phyloP scores from a whole-genome alignment of 805 yeast species.

The Candida silvicultrix region DNA sequence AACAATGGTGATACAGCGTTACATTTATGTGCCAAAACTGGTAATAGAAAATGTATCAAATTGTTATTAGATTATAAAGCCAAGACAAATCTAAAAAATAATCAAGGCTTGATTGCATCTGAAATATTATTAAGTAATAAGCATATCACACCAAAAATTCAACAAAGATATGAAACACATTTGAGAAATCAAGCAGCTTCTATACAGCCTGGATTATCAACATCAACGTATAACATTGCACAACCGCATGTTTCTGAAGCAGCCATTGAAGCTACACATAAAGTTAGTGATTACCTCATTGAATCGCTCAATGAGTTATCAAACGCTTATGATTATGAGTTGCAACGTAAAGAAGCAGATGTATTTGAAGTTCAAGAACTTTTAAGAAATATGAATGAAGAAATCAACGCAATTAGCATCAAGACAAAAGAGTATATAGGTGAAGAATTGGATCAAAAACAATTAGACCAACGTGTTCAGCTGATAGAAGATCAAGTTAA shows the following conservation, averaged over 20 bases:
- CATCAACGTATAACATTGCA: conserved; percentile 7
- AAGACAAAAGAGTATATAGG: conserved; percentile 18
- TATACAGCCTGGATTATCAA: conserved; percentile 7
- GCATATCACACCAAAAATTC: conserved; percentile 16
- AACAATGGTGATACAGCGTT: conserved; percentile 74
- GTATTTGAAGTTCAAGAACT: conserved; percentile 40
- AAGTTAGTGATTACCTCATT: conserved; percentile 43
- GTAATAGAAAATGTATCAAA: conserved; percentile 45
- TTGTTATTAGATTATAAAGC: conserved; percentile 46
- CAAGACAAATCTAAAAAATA: conserved; percentile 33
- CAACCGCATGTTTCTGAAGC: conserved; percentile 45
- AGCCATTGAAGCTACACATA: conserved; percentile 46
- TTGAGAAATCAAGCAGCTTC: conserved; percentile 10
- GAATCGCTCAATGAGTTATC: conserved; percentile 42
- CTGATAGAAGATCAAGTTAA: conserved; percentile 13
- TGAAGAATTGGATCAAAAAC: conserved; percentile 9
- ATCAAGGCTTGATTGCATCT: conserved; percentile 19
- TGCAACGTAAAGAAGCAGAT: conserved; percentile 49
- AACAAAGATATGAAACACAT: conserved; percentile 20
- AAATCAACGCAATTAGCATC: conserved; percentile 28
- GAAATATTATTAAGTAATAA: conserved; percentile 21
- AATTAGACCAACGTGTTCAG: conserved; percentile 5
- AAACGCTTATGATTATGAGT: conserved; percentile 46
- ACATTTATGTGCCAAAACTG: conserved; percentile 62
- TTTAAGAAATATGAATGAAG: conserved; percentile 33